Evolutionary conservation across 768 basidiomycete genomes (phyloP), one percentile per base, ranked within the genome.

Genomic region (Megacollybia marginata): DNA sequence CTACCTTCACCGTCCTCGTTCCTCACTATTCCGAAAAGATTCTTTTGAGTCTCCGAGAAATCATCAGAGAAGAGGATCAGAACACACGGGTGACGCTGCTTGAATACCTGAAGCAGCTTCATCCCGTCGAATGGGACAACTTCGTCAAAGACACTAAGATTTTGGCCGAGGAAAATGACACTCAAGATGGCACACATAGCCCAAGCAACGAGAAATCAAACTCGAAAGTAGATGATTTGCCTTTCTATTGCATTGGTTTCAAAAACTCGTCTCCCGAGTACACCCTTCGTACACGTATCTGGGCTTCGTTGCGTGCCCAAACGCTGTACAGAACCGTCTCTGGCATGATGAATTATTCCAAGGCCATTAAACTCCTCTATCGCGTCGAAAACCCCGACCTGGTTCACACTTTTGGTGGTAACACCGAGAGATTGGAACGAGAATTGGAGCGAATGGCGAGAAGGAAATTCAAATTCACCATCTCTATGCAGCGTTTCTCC

Each of bases 311-410:
- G 23, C 91, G 96, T 48, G 94, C 94, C 5, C 96, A 99, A 69
- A 99, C 96, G 0, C 80, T 99, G 32, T 99, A 99, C 68, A 86
- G 96, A 54, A 99, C 96, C 10, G 92, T 98, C 16, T 98, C 96
- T 5, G 96, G 96, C 54, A 97, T 99, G 92, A 98, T 99, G 96
- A 98, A 99, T 72, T 99, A 99, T 70, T 88, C 92, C 60, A 99
- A 99, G 71, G 96, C 96, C 20, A 95, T 99, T 83, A 99, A 99
- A 68, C 79, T 99, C 34, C 79, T 98, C 16, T 98, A 98, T 67
- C 90, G 96, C 33, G 95, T 99, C 54, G 96, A 98, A 70, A 98
- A 97, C 67, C 96, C 96, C 8, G 92, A 92, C 65, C 88, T 97
- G 49, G 96, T 99, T 2, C 92, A 97, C 63, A 80, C 82, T 53